phyloP scores from a whole-genome alignment of 495 filamentous ascomycete species.

The Aspergillus saccharolyticus region DNA sequence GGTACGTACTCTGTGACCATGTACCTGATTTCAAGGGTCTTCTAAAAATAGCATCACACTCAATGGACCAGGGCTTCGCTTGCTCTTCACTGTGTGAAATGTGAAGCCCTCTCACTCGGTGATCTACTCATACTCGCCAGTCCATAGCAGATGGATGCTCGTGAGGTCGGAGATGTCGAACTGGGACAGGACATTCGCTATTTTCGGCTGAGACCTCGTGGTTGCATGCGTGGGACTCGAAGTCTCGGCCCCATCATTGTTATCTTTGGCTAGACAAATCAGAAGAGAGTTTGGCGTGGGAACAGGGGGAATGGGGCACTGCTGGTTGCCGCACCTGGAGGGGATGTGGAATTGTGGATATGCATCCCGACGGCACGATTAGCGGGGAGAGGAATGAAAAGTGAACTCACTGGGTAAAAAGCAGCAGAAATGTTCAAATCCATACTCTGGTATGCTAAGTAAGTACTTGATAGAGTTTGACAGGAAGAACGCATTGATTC shows the following conservation, averaged over 20 bases:
- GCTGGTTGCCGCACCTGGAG: conserved; percentile 1
- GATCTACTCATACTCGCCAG: too few species aligned
- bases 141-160: not conserved
- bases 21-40: not conserved
- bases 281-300: not conserved
- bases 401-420: too few species aligned
- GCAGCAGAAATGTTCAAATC: too few species aligned
- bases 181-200: not conserved
- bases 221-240: not conserved
- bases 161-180: conserved; percentile 1
- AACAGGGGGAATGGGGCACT: not conserved
- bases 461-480: too few species aligned
- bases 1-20: not conserved
- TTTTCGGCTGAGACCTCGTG: not conserved
- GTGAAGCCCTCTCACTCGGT: too few species aligned
- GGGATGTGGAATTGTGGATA: not conserved
- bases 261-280: conserved; percentile 1
- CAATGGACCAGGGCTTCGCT: not conserved
- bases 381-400: not conserved
- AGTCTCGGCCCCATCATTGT: conserved; percentile 2
- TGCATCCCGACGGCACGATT: not conserved
- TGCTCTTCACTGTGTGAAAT: too few species aligned
- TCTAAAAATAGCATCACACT: not conserved
- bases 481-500: not conserved
- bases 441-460: too few species aligned